Base-by-base conservation (phyloP, 2,329 filamentous ascomycete genomes). In the Magnaporthales sp. region DNA sequence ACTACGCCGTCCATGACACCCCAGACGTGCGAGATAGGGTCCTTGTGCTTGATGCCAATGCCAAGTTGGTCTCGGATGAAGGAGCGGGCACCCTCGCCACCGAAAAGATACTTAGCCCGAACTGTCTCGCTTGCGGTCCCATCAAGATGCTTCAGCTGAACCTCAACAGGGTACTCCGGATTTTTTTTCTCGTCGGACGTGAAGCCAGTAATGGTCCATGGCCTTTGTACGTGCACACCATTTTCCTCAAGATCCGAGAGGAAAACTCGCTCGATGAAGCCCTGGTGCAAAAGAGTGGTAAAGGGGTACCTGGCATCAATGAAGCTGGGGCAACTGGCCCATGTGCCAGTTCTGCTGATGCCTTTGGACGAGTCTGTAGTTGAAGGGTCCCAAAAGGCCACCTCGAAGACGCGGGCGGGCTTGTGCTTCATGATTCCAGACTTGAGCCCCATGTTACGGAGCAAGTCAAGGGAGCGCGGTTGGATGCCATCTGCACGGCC, bases 401-500 rank as follows among this genome's bases (percentile, higher is more conserved):
- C 87, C 73, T 91, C 89, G 71, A 86, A 97, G 29, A 97, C 92
- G 73, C 91, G 92, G 1, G 93, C 93, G 7, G 93, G 93, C 70
- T 93, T 87, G 74, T 94, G 84, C 24, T 88, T 90, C 92, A 97
- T 96, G 74, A 97, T 91, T 67, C 88, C 87, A 61, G 91, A 86
- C 80, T 97, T 96, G 67, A 97, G 81, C 1, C 91, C 92, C 89
- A 97, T 92, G 74, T 96, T 97, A 65, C 91, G 88, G 63, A 97
- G 82, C 19, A 97, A 85, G 72, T 97, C 93, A 27, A 96, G 83
- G 0, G 93, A 96, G 54, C 93, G 89, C 51, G 93, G 93, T 79
- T 97, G 93, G 67, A 97, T 96, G 69, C 92, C 93, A 78, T 97
- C 93, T 67, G 93, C 93, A 70, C 93, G 91, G 66, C 93, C 93